Base-by-base conservation (phyloP, 805 yeast species). In the Tetrapisispora arboricola region DNA sequence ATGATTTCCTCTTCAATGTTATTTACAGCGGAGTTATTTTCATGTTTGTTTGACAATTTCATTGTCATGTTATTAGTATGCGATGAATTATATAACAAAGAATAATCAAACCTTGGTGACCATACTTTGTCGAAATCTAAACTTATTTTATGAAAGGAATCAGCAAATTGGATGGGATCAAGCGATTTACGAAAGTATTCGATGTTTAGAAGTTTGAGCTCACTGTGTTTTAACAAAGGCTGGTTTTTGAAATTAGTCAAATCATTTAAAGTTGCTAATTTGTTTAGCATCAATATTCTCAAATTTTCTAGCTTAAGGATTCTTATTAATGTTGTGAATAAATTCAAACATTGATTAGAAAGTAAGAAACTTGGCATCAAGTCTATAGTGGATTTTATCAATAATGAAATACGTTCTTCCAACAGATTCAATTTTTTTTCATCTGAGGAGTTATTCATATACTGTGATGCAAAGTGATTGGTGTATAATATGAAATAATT, bases 31-130 rank as follows among this genome's bases (percentile, higher is more conserved):
- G 38, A 26, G n/a, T 17, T 41, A 16, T 42, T 19, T 15, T n/a
- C 17, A n/a, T 11, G 32, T 19, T 12, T 21, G 4, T n/a, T 20
- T 20, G 39, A 28, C 6, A 7, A 7, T 10, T 26, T 11, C 8
- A 26, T 18, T 2, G 25, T 18, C 13, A 34, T 3, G 25, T 35
- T 38, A 36, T 55, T 50, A 6, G 61, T 51, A 40, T 57, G 60
- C 25, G 57, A 55, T 4, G 66, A 64, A 41, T 74, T 78, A 46
- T 81, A 76, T 29, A 87, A 66, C 42, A 88, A 66, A 0, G 95
- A 81, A 43, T 80, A 76, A 62, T 90, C 97, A 12, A 66, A 61
- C 45, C 80, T 72, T 3, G 95, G 87, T 42, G 84, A 79, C 96
- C 96, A 90, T 2, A 61, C 53, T 16, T 61, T 61, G 58, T 75